These are phyloP conservation scores for Volvariella volvacea DNA, from an alignment of 1,284 basidiomycete species.

Conservation along the genomic window DNA sequence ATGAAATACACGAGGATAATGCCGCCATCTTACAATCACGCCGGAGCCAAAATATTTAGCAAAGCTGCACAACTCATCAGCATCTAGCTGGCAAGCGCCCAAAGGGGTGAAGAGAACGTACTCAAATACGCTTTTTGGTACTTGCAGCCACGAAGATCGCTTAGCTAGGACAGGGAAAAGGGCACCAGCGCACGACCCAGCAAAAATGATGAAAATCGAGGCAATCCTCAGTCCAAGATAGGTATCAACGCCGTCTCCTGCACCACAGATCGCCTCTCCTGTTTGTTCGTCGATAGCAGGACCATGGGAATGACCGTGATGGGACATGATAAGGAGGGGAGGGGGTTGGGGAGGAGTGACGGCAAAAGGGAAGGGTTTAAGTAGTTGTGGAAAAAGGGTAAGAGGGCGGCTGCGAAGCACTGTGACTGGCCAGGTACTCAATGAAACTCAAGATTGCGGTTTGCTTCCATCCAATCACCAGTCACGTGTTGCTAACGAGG, in stretches of 20 bases:
- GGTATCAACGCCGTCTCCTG: constrained; percentile 22
- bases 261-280: constrained; percentile 27
- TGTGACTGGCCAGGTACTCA: constrained; percentile 18
- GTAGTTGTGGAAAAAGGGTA: constrained; percentile 8
- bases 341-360: constrained; percentile 1
- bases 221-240: constrained; percentile 63
- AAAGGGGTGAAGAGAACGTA: constrained; percentile 27
- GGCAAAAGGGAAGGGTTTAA: neutral
- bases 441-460: neutral
- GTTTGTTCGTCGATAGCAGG: constrained; percentile 12
- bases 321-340: constrained; percentile 1
- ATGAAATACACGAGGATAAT: constrained; percentile 10
- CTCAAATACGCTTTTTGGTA: constrained; percentile 72
- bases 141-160: constrained; percentile 46
- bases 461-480: neutral
- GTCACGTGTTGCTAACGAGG: constrained; percentile 8
- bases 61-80: constrained; percentile 45
- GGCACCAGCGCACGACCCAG: constrained; percentile 63
- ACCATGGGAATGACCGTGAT: constrained; percentile 8
- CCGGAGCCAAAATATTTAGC: constrained; percentile 96
- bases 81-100: neutral
- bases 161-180: constrained; percentile 79
- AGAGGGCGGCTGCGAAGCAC: constrained; percentile 5
- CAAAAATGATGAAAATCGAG: constrained; percentile 84
- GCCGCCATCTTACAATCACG: constrained; percentile 64